Conservation (phyloP, 192 early-diverging fungal genomes). For the Podila verticillata region DNA sequence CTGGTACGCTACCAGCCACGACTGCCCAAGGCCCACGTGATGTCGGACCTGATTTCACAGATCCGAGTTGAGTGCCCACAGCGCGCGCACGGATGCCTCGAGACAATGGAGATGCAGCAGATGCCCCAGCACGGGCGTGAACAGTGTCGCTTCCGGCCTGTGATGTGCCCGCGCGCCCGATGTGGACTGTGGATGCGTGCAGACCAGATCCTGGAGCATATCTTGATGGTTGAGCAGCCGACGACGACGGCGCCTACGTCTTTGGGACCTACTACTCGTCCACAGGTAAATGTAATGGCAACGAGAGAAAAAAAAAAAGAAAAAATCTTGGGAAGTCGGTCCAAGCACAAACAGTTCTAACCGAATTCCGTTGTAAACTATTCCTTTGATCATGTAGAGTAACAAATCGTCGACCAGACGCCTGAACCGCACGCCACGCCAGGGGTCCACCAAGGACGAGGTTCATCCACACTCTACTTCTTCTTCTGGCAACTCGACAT, state of each 20-base stretch:
- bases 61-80: constrained; percentile 40
- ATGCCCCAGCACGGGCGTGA: constrained; percentile 36
- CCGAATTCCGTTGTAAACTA: no score
- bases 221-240: constrained; percentile 37
- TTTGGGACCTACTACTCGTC: background rate
- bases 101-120: constrained; percentile 35
- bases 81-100: constrained; percentile 19
- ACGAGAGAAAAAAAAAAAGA: no score
- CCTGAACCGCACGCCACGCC: no score
- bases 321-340: no score
- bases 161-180: constrained; percentile 32
- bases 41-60: constrained; percentile 48
- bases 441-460: background rate
- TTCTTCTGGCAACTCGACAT: no score
- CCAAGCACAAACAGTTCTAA: no score
- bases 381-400: no score
- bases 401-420: no score
- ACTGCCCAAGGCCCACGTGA: constrained; percentile 48
- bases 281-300: no score
- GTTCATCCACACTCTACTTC: background rate
- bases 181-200: constrained; percentile 47
- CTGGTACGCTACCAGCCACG: constrained; percentile 44
- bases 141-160: constrained; percentile 21
- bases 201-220: constrained; percentile 43
- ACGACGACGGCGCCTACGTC: constrained; percentile 1